A percentile compares a stretch with the other conserved stretches of the same genome.
Conservation (phyloP, 495 filamentous ascomycete genomes). For the Penicillium canescens region DNA sequence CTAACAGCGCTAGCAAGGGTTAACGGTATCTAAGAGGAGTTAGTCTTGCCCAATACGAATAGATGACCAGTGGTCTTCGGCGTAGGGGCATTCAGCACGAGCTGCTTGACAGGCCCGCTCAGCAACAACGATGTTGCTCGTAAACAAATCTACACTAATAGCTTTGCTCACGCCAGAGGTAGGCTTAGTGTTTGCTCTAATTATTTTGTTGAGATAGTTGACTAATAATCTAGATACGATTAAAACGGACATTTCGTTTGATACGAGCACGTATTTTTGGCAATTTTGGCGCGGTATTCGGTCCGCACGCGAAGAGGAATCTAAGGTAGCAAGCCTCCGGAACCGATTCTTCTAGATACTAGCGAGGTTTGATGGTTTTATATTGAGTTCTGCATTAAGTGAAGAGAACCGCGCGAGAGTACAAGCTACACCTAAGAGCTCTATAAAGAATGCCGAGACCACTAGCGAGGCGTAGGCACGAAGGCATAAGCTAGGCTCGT, state of each 20-base stretch:
- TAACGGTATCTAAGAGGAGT: slow-evolving; percentile 66
- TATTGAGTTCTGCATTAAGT: slow-evolving; percentile 56
- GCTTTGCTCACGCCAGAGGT: slow-evolving; percentile 38
- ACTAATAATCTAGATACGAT: slow-evolving; percentile 81
- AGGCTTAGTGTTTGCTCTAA: slow-evolving; percentile 51
- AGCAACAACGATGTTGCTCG: slow-evolving; percentile 77
- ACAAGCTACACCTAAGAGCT: slow-evolving; percentile 71
- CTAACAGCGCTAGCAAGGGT: slow-evolving; percentile 83
- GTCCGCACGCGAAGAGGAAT: slow-evolving; percentile 56
- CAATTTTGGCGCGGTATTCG: slow-evolving; percentile 36
- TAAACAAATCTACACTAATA: slow-evolving; percentile 70
- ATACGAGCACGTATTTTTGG: slow-evolving; percentile 65
- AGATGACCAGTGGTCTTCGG: slow-evolving; percentile 49
- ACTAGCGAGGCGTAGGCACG: slow-evolving; percentile 63
- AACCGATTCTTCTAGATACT: slow-evolving; percentile 21
- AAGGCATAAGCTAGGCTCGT: slow-evolving; percentile 70
- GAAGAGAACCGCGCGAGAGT: slow-evolving; percentile 77
- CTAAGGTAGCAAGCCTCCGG: slow-evolving; percentile 50
- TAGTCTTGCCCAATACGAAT: slow-evolving; percentile 36
- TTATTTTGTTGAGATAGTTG: slow-evolving; percentile 69
- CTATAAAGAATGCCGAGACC: slow-evolving; percentile 72
- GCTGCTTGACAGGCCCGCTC: slow-evolving; percentile 35
- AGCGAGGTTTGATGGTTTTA: slow-evolving; percentile 43
- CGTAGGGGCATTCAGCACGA: slow-evolving; percentile 2
- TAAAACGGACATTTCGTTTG: slow-evolving; percentile 92